Percentiles rank a stretch among this genome's conserved stretches.
phyloP scores from a whole-genome alignment of 2,329 filamentous ascomycete genomes.

The Fusarium chuoi region DNA sequence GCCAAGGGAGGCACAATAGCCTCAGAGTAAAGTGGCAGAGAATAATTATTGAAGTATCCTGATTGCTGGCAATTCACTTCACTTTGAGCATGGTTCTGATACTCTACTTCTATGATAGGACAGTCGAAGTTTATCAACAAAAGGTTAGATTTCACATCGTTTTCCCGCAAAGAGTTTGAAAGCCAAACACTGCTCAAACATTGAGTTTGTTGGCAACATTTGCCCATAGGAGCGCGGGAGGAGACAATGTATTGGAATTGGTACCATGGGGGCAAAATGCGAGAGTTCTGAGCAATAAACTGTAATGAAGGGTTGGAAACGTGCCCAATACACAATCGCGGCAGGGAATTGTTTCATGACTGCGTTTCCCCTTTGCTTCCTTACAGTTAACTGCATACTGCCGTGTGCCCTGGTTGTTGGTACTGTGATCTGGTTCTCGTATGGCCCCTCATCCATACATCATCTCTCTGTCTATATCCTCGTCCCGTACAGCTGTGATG shows the following conservation, averaged over 20 bases:
- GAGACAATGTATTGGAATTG: background rate
- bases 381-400: background rate
- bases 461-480: constrained; percentile 23
- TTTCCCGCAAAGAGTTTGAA: background rate
- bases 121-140: too few relatives aligned
- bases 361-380: background rate
- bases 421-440: background rate
- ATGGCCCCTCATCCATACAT: constrained; percentile 10
- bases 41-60: background rate
- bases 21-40: background rate
- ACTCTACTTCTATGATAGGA: background rate
- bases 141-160: background rate
- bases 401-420: too few relatives aligned
- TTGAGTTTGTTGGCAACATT: background rate
- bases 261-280: background rate
- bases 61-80: background rate
- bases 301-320: background rate
- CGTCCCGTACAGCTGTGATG: constrained; percentile 14
- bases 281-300: background rate
- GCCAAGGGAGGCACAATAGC: background rate
- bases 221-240: background rate
- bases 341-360: background rate
- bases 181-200: background rate
- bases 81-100: background rate
- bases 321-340: background rate